Evolutionary conservation across 2,329 filamentous ascomycete species (phyloP).

Genomic region (Rutstroemia sp.): DNA sequence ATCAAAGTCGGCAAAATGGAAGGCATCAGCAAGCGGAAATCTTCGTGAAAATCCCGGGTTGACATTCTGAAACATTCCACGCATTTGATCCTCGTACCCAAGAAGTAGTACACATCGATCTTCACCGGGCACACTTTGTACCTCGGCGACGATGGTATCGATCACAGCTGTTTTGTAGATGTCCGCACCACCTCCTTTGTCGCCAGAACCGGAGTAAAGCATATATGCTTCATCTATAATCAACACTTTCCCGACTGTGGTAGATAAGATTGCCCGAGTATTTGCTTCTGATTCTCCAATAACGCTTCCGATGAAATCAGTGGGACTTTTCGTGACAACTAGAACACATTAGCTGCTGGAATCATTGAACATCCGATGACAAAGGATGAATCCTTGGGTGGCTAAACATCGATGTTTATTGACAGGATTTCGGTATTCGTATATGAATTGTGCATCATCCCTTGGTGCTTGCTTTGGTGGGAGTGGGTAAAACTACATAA

Average conservation of each 20-base stretch:
- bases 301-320: conserved; percentile 60
- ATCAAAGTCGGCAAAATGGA: conserved; percentile 62
- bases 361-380: not conserved
- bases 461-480: too few relatives aligned
- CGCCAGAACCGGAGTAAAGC: conserved; percentile 37
- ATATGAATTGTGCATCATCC: too few relatives aligned
- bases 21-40: conserved; percentile 57
- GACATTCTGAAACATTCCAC: conserved; percentile 63
- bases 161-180: conserved; percentile 56
- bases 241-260: conserved; percentile 64
- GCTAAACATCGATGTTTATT: too few relatives aligned
- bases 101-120: conserved; percentile 66
- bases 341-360: not conserved
- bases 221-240: conserved; percentile 78
- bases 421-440: too few relatives aligned
- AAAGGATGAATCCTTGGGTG: not conserved
- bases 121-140: conserved; percentile 62
- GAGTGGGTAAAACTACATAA: too few relatives aligned
- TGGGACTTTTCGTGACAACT: conserved; percentile 65
- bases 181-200: conserved; percentile 32
- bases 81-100: conserved; percentile 64
- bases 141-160: conserved; percentile 64
- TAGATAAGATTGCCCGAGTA: conserved; percentile 63
- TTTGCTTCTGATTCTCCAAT: conserved; percentile 62
- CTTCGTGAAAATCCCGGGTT: conserved; percentile 63